Evolutionary conservation across 2,329 filamentous ascomycete species (phyloP), one percentile per base, ranked within the genome.

Genomic region (Colletotrichum tropicicola): DNA sequence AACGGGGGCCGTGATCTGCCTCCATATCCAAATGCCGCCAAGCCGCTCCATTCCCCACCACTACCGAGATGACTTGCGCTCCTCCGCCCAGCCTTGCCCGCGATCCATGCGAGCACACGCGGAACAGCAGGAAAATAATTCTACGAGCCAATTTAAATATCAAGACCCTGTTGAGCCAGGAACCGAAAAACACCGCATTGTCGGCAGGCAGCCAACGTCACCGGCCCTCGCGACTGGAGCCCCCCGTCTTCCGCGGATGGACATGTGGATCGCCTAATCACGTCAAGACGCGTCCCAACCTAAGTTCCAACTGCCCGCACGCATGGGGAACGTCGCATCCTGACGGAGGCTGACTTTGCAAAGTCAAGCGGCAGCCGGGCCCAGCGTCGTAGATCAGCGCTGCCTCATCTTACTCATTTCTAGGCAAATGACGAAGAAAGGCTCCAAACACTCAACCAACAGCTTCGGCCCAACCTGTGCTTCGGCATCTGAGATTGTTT

Each of bases 31-130:
- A 51, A 10, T 51, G 21, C 53, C 30, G 54, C 58, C 49, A 55
- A 41, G 43, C 32, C 25, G 41, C 41, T 44, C 60, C 55, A 59
- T 32, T 65, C 44, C 43, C 44, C 55, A 49, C 32, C 21, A 43
- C 55, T 59, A 59, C 55, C 55, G 55, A 59, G 55, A 59, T 59
- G 32, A 51, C 35, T 28, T 23, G 32, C 35, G 15, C 23, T 59
- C 45, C 37, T 51, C 55, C 32, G 23, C 30, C 44, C 23, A 63
- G 47, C 59, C 59, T 59, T 59, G 49, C 37, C 25, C 41, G 17
- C 28, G 17, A 64, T 47, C 56, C 60, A 60, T 64, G 60, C 32
- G 12, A 32, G 19, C 30, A 59, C 60, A 53, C 55, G 48, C 60
- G 55, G 55, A 52, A 52, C 17, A 23, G n/a, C 17, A 37, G 21